These are phyloP conservation scores for Mycena floridula DNA, from an alignment of 768 basidiomycete genomes.

Conservation along the genomic window DNA sequence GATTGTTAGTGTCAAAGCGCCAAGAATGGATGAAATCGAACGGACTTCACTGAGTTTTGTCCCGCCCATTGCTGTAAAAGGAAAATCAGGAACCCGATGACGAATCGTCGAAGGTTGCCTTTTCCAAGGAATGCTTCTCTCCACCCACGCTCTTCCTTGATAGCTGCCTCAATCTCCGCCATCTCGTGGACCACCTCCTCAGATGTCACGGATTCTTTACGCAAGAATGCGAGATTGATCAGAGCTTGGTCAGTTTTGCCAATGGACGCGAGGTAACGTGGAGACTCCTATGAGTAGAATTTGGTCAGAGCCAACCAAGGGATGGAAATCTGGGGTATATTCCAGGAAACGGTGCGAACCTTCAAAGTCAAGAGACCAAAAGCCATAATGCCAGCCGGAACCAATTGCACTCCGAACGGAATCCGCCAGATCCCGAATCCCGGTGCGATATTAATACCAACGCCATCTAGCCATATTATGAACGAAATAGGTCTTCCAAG, in stretches of 20 bases:
- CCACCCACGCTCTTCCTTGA: slow-evolving; percentile 65
- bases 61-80: slow-evolving; percentile 80
- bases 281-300: slow-evolving; percentile 49
- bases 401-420: slow-evolving; percentile 71
- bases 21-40: background rate
- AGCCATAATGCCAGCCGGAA: slow-evolving; percentile 68
- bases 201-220: slow-evolving; percentile 35
- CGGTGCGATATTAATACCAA: slow-evolving; percentile 44
- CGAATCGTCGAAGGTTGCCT: slow-evolving; percentile 77
- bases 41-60: slow-evolving; percentile 68
- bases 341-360: slow-evolving; percentile 16
- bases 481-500: background rate
- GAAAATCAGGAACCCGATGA: slow-evolving; percentile 81
- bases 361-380: slow-evolving; percentile 64
- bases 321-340: slow-evolving; percentile 5
- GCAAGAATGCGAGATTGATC: slow-evolving; percentile 58
- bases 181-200: slow-evolving; percentile 50
- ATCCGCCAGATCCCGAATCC: slow-evolving; percentile 62
- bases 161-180: slow-evolving; percentile 81
- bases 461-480: slow-evolving; percentile 27
- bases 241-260: slow-evolving; percentile 50
- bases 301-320: no score
- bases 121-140: slow-evolving; percentile 77
- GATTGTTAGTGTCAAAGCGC: background rate
- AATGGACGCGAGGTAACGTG: slow-evolving; percentile 71